Conservation (phyloP, 805 yeast genomes). For the Saturnispora galanensis region DNA sequence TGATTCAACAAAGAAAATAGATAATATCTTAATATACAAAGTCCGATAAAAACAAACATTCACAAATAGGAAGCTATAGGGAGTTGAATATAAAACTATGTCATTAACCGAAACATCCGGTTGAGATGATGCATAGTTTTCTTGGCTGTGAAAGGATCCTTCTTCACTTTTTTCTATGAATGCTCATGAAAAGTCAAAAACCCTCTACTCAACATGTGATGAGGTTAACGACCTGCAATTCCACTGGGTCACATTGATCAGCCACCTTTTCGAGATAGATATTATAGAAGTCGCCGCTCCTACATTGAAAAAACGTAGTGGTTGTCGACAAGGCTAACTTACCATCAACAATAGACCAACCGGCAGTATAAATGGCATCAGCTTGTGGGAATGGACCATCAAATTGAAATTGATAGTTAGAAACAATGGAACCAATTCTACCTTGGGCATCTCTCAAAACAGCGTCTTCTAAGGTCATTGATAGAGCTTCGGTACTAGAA, state of each 20-base stretch:
- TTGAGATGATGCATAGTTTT: constrained; percentile 1
- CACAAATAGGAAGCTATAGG: background rate
- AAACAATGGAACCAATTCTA: constrained; percentile 70
- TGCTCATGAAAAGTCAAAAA: too few relatives aligned
- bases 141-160: constrained; percentile 4
- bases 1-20: too few relatives aligned
- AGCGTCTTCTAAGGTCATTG: constrained; percentile 42
- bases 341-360: constrained; percentile 51
- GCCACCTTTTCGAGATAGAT: constrained; percentile 58
- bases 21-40: background rate
- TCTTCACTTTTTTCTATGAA: background rate
- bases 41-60: background rate
- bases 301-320: constrained; percentile 62
- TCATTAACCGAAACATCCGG: background rate
- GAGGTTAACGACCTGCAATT: constrained; percentile 49
- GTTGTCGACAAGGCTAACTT: constrained; percentile 56
- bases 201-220: constrained; percentile 34
- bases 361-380: constrained; percentile 56
- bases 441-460: constrained; percentile 49
- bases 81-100: background rate
- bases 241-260: constrained; percentile 52
- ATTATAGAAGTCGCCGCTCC: constrained; percentile 71
- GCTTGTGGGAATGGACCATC: constrained; percentile 81
- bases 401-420: constrained; percentile 74
- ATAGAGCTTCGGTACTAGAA: constrained; percentile 38